Conservation (phyloP, 2,329 filamentous ascomycete species). For the Epichloe elymi region DNA sequence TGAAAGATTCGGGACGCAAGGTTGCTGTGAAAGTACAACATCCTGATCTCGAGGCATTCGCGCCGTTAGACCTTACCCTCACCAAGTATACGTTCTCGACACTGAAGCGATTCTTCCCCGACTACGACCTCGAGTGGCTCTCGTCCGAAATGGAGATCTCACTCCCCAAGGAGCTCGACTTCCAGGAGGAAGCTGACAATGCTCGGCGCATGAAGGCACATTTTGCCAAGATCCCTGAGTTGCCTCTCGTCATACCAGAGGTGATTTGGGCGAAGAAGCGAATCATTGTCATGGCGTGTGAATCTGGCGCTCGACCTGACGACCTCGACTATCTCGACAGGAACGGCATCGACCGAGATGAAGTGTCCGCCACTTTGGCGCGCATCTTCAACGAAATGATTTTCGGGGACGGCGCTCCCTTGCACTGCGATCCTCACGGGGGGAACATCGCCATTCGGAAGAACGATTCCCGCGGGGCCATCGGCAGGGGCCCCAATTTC, state of each 20-base stretch:
- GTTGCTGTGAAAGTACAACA: conserved; percentile 98
- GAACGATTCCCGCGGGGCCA: conserved; percentile 45
- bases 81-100: conserved; percentile 83
- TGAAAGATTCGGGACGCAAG: conserved; percentile 69
- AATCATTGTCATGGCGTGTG: conserved; percentile 90
- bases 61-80: conserved; percentile 71
- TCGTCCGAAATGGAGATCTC: conserved; percentile 87
- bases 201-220: conserved; percentile 67
- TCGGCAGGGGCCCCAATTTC: conserved; percentile 55
- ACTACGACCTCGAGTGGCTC: conserved; percentile 95
- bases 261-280: conserved; percentile 82
- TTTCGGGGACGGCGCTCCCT: conserved; percentile 72
- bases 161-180: conserved; percentile 83
- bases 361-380: conserved; percentile 82
- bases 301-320: conserved; percentile 75
- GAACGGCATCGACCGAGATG: conserved; percentile 82
- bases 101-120: conserved; percentile 85
- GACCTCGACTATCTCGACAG: conserved; percentile 77
- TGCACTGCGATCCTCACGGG: conserved; percentile 95
- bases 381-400: conserved; percentile 99
- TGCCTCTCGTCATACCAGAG: conserved; percentile 79
- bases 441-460: conserved; percentile 89
- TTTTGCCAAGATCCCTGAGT: conserved; percentile 58
- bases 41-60: conserved; percentile 78
- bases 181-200: conserved; percentile 73